phyloP scores from a whole-genome alignment of 208 protist species.

The Strigomonas culicis region DNA sequence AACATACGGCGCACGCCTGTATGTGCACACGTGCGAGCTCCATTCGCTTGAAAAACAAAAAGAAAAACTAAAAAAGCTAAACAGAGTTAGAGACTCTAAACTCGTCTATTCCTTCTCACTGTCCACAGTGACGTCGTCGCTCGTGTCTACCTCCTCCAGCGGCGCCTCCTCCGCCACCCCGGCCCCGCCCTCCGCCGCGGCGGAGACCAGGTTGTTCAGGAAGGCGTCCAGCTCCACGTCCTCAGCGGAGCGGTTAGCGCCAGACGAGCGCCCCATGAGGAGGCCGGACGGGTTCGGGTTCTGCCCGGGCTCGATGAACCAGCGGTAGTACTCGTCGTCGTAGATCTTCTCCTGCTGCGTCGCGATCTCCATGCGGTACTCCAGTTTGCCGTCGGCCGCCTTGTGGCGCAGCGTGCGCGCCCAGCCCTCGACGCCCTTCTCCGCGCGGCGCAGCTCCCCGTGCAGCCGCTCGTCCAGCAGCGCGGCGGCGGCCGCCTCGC shows the following conservation, averaged over 20 bases:
- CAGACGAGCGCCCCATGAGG: constrained; percentile 31
- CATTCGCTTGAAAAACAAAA: neutral
- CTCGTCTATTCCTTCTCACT: constrained; percentile 12
- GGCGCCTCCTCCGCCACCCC: constrained; percentile 8
- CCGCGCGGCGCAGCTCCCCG: constrained; percentile 45
- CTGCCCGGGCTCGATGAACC: constrained; percentile 88
- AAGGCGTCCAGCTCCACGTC: constrained; percentile 63
- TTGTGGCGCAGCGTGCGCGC: constrained; percentile 63
- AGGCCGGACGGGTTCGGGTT: constrained; percentile 88
- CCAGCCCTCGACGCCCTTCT: constrained; percentile 73
- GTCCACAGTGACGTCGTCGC: neutral
- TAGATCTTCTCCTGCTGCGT: constrained; percentile 90
- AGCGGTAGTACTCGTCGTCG: constrained; percentile 92
- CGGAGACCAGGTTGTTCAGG: constrained; percentile 17
- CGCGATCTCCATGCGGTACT: constrained; percentile 76
- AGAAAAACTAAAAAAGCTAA: neutral
- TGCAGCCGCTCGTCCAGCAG: constrained; percentile 80
- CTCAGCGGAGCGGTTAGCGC: constrained; percentile 14
- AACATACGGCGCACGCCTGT: too few relatives aligned
- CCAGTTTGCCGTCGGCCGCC: constrained; percentile 57
- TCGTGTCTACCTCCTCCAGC: neutral
- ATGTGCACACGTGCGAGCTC: neutral
- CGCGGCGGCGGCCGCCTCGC: constrained; percentile 32
- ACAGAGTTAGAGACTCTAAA: constrained; percentile 9
- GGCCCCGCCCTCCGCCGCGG: constrained; percentile 8